Conservation (phyloP, 192 early-diverging fungal genomes). For the Coemansia sp. region DNA sequence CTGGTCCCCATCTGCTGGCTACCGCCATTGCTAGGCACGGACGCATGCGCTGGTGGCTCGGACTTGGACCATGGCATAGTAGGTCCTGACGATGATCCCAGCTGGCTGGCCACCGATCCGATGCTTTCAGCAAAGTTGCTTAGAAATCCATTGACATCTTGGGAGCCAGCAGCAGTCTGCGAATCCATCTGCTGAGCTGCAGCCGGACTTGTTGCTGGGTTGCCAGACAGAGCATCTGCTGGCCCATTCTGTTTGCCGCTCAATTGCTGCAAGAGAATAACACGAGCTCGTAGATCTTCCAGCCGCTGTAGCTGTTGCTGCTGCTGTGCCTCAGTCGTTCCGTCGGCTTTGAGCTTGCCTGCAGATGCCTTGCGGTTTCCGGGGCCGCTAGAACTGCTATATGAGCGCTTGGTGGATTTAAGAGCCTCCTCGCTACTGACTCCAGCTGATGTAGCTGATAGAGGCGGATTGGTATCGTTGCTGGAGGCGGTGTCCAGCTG, state of each 20-base stretch:
- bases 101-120: slow-evolving; percentile 42
- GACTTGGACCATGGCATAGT: not conserved
- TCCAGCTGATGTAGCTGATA: not conserved
- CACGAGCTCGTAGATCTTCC: slow-evolving; percentile 43
- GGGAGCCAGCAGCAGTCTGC: not conserved
- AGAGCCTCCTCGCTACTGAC: no score
- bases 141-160: slow-evolving; percentile 42
- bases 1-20: not conserved
- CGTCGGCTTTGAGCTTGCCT: not conserved
- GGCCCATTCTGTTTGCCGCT: slow-evolving; percentile 11
- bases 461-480: not conserved
- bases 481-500: not conserved
- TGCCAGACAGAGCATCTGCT: not conserved
- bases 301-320: slow-evolving; percentile 42
- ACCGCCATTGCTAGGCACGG: not conserved
- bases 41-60: not conserved
- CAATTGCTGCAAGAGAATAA: slow-evolving; percentile 42
- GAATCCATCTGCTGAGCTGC: not conserved
- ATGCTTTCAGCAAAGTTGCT: slow-evolving; percentile 49
- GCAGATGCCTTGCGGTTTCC: not conserved
- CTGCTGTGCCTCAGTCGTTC: slow-evolving; percentile 13
- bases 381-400: not conserved
- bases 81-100: slow-evolving; percentile 12
- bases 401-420: slow-evolving; percentile 8
- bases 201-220: not conserved